Base-by-base conservation (phyloP, 2,329 filamentous ascomycete species). In the Niveomyces coronatus region DNA sequence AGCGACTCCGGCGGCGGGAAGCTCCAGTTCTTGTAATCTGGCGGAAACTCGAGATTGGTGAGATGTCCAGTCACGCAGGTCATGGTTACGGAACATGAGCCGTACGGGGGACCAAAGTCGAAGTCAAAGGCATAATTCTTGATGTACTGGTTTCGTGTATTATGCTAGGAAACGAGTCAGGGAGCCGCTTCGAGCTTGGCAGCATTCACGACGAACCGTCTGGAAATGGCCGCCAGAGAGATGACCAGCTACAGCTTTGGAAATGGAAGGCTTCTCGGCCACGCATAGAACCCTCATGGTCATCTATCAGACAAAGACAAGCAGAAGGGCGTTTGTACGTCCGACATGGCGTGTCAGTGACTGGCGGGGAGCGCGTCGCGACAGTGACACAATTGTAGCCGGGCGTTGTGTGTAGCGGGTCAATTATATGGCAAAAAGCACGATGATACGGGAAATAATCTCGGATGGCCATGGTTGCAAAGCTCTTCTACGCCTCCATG, bases 41-140 rank as follows among this genome's bases (percentile, higher is more conserved):
- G 56, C 14, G 74, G 73, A 51, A 98, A 95, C 37, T 93, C 85
- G 31, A 81, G 64, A n/a, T 68, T 70, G 22, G 85, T 87, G 46
- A 98, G 70, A 61, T 98, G 91, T 10, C 91, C 91, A 9, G 82
- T 69, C 17, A 98, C 91, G 45, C 82, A 87, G 40, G 91, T 98
- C 84, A 98, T 96, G 30, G 82, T 87, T 32, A 95, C 89, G 10
- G 76, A 69, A 57, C 85, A 94, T 44, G 69, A 70, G 15, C 88
- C 87, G 83, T 86, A 94, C 47, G 72, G 68, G 32, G 67, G 71
- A 5, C 80, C 80, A 57, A 98, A 98, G 55, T 85, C 79, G 62
- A 91, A 98, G 31, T 81, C 72, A 54, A 98, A 98, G 19, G 78
- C 71, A 63, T 95, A 96, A 53, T 98, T 98, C 57, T 95, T 96